Evolutionary conservation across 805 yeast species (phyloP).

Genomic region (Schwanniomyces polymorphus): DNA sequence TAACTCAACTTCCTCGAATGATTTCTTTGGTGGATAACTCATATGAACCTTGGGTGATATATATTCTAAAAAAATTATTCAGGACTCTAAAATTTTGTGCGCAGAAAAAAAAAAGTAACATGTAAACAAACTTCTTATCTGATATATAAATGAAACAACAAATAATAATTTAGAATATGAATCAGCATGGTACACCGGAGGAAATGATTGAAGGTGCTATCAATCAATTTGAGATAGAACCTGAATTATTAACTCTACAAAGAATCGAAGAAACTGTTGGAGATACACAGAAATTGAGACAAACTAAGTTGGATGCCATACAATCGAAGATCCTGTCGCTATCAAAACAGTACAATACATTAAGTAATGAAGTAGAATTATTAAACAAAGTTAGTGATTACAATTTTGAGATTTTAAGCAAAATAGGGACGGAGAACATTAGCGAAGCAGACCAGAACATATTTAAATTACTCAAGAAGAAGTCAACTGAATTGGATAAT

Average conservation of each 20-base stretch:
- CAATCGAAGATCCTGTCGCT: slow-evolving; percentile 8
- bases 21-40: slow-evolving; percentile 30
- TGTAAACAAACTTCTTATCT: background rate
- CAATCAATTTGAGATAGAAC: slow-evolving; percentile 51
- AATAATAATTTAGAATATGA: background rate
- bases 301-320: slow-evolving; percentile 16
- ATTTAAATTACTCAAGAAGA: slow-evolving; percentile 24
- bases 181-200: slow-evolving; percentile 7
- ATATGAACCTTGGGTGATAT: slow-evolving; percentile 11
- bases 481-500: slow-evolving; percentile 39
- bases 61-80: background rate
- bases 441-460: slow-evolving; percentile 19
- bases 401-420: slow-evolving; percentile 17
- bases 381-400: slow-evolving; percentile 21
- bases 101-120: background rate
- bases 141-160: background rate
- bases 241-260: slow-evolving; percentile 48
- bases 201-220: slow-evolving; percentile 24
- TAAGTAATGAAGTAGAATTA: slow-evolving; percentile 15
- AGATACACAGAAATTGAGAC: slow-evolving; percentile 27
- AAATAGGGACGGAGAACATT: slow-evolving; percentile 5
- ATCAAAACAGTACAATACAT: slow-evolving; percentile 7
- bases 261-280: slow-evolving; percentile 40
- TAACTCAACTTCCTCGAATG: slow-evolving; percentile 37
- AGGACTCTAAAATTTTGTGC: background rate